phyloP scores from a whole-genome alignment of 2,329 filamentous ascomycete species.

The Helminthosporium solani region DNA sequence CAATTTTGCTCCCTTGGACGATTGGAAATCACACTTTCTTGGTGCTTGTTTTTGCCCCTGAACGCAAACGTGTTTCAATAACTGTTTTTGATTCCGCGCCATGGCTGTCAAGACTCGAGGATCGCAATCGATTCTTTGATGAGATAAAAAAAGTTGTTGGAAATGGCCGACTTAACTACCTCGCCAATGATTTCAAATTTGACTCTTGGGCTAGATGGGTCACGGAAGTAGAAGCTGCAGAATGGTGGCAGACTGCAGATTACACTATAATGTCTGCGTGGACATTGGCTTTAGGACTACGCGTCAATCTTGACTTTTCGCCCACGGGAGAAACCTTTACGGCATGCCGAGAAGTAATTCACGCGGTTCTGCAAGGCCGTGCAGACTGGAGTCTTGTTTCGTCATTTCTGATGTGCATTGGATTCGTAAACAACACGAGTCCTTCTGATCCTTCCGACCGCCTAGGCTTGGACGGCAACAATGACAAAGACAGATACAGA shows the following conservation, averaged over 20 bases:
- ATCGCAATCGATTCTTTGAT: background rate
- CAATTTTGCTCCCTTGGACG: slow-evolving; percentile 2
- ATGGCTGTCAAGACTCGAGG: background rate
- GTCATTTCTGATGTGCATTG: slow-evolving; percentile 12
- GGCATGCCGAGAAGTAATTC: background rate
- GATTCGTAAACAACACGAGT: slow-evolving; percentile 1
- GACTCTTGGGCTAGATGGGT: slow-evolving; percentile 1
- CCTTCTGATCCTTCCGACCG: too few species aligned
- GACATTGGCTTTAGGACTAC: slow-evolving; percentile 14
- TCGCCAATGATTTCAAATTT: background rate
- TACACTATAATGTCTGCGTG: slow-evolving; percentile 19
- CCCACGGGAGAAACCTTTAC: slow-evolving; percentile 1
- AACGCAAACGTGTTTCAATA: background rate
- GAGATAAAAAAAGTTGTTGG: background rate
- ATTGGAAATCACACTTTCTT: background rate
- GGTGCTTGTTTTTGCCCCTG: background rate
- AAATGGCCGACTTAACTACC: background rate
- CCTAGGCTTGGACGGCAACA: too few species aligned
- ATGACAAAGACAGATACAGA: too few species aligned
- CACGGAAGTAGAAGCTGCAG: background rate
- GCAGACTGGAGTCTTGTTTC: slow-evolving; percentile 19
- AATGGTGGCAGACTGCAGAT: slow-evolving; percentile 8
- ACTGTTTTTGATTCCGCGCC: slow-evolving; percentile 3
- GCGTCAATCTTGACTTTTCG: slow-evolving; percentile 10
- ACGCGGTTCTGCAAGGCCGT: background rate